phyloP scores from a whole-genome alignment of 2,329 filamentous ascomycete species.

The Teratosphaeriaceae sp. region DNA sequence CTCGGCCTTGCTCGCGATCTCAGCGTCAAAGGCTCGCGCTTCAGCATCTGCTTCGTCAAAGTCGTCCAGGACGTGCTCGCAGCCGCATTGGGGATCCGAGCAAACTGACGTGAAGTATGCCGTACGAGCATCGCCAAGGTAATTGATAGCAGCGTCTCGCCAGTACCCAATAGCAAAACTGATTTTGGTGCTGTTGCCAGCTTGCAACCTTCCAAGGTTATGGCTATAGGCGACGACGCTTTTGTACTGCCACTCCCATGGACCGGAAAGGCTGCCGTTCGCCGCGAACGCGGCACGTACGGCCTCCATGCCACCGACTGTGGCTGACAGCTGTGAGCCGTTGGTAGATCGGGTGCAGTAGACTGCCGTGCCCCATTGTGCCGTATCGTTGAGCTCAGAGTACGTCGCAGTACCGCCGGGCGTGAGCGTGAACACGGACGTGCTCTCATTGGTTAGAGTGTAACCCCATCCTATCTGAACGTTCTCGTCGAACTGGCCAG shows the following conservation, averaged over 20 bases:
- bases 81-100: conserved; percentile 27
- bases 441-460: conserved; percentile 12
- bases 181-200: conserved; percentile 21
- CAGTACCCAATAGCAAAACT: conserved; percentile 39
- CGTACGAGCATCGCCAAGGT: conserved; percentile 34
- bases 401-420: conserved; percentile 28
- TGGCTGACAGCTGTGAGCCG: conserved; percentile 22
- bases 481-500: conserved; percentile 25
- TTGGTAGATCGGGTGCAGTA: conserved; percentile 31
- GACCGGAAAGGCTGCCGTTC: conserved; percentile 25
- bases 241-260: conserved; percentile 20
- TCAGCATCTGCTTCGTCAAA: conserved; percentile 32
- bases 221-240: conserved; percentile 34
- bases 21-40: conserved; percentile 20
- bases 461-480: conserved; percentile 15
- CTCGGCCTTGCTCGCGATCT: conserved; percentile 14
- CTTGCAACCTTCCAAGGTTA: conserved; percentile 32
- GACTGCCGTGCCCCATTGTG: conserved; percentile 36
- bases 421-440: conserved; percentile 29
- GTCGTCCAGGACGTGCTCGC: conserved; percentile 36
- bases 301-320: conserved; percentile 24
- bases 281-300: conserved; percentile 29
- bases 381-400: conserved; percentile 34
- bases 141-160: conserved; percentile 35
- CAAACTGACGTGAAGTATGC: conserved; percentile 35